These are phyloP conservation scores for Brassica juncea DNA, from an alignment of 345 rosid genomes.

Conservation along the genomic window DNA sequence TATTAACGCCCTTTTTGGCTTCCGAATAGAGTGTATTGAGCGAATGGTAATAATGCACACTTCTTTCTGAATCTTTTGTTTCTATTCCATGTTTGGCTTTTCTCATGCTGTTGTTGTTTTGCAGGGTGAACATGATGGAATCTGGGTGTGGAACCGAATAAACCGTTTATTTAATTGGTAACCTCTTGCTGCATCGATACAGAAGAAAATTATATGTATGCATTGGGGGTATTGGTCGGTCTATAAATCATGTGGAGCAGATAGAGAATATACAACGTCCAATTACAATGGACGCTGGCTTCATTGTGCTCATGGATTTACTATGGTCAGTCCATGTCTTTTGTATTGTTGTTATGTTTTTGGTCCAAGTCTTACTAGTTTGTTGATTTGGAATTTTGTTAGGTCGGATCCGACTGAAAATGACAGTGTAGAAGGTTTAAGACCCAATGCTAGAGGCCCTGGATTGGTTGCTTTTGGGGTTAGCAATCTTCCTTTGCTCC, in stretches of 20 bases:
- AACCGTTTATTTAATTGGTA: conserved; percentile 60
- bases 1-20: conserved; percentile 92
- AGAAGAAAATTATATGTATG: conserved; percentile 60
- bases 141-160: conserved; percentile 93
- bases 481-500: conserved; percentile 31
- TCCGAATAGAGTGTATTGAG: conserved; percentile 88
- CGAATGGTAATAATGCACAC: conserved; percentile 64
- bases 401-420: conserved; percentile 96
- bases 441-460: conserved; percentile 96
- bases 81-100: conserved; percentile 1
- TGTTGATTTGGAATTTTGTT: conserved; percentile 23
- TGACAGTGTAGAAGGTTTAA: conserved; percentile 85
- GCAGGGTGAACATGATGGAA: conserved; percentile 93
- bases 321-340: conserved; percentile 59
- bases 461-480: conserved; percentile 95
- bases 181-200: too few species aligned
- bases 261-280: conserved; percentile 88
- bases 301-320: conserved; percentile 48
- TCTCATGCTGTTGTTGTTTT: conserved; percentile 22
- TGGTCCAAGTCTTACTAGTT: conserved; percentile 16
- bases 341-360: conserved; percentile 3
- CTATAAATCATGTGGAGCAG: conserved; percentile 84
- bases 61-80: conserved; percentile 9
- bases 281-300: conserved; percentile 82
- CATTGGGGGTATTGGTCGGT: conserved; percentile 93